These are phyloP conservation scores for Pinus tabuliformis DNA, from an alignment of 75 land plant genomes.

Conservation along the genomic window DNA sequence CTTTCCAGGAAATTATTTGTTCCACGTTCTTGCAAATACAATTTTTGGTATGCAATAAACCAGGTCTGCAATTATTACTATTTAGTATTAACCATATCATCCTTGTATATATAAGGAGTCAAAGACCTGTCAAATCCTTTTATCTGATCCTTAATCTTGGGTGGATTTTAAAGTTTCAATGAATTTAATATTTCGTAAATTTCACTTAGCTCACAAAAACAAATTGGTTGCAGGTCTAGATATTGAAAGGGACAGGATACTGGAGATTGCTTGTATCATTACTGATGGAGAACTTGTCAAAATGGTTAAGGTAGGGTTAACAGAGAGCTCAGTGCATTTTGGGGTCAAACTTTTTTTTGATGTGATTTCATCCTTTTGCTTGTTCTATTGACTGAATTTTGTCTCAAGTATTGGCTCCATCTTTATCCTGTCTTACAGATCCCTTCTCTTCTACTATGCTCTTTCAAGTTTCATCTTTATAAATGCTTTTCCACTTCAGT, in stretches of 20 bases:
- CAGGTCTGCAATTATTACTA: too few species aligned
- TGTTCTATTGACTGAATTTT: background rate
- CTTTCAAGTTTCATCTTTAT: too few species aligned
- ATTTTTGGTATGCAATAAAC: too few species aligned
- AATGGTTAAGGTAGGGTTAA: slow-evolving; percentile 60
- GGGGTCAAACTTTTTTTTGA: background rate
- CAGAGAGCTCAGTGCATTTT: background rate
- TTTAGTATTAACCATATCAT: too few species aligned
- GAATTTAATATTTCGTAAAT: background rate
- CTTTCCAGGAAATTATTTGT: too few species aligned
- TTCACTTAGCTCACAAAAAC: background rate
- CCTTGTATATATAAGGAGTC: too few species aligned
- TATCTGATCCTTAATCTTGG: background rate
- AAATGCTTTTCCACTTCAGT: too few species aligned
- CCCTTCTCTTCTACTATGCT: background rate
- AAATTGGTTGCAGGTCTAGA: slow-evolving; percentile 61
- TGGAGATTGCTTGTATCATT: slow-evolving; percentile 96
- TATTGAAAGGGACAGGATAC: slow-evolving; percentile 75
- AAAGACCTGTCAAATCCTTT: background rate
- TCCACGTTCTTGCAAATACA: too few species aligned
- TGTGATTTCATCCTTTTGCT: slow-evolving; percentile 1
- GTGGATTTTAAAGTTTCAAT: background rate
- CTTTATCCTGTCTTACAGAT: background rate
- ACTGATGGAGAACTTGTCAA: slow-evolving; percentile 80
- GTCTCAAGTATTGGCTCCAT: background rate